A percentile compares a stretch with the other conserved stretches of the same genome.
phyloP scores from a whole-genome alignment of 2,329 filamentous ascomycete species.

The Fusarium sp. region DNA sequence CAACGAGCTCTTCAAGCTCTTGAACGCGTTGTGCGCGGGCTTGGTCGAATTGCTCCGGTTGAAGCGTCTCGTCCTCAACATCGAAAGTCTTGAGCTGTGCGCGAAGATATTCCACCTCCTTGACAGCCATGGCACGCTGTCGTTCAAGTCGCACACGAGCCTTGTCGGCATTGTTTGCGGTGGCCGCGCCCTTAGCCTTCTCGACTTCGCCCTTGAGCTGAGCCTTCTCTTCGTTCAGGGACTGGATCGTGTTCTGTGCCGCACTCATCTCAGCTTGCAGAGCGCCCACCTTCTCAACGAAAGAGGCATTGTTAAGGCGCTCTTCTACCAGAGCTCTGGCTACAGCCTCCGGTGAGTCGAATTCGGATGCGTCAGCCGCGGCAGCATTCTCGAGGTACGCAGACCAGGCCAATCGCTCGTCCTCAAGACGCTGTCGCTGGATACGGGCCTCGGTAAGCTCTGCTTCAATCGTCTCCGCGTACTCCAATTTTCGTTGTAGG shows the following conservation, averaged over 20 bases:
- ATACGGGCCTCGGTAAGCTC: constrained; percentile 83
- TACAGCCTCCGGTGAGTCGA: constrained; percentile 88
- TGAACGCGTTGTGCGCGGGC: constrained; percentile 78
- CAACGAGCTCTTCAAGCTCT: constrained; percentile 86
- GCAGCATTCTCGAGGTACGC: constrained; percentile 80
- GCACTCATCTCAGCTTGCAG: constrained; percentile 82
- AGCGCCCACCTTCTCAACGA: constrained; percentile 83
- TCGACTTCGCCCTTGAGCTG: constrained; percentile 76
- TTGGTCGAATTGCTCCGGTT: constrained; percentile 81
- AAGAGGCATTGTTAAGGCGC: constrained; percentile 79
- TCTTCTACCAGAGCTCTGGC: constrained; percentile 87
- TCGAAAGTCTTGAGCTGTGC: constrained; percentile 92
- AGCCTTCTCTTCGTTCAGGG: constrained; percentile 75
- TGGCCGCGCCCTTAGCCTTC: constrained; percentile 67
- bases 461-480: constrained; percentile 77
- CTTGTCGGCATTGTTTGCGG: constrained; percentile 68
- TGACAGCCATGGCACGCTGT: constrained; percentile 84
- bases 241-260: constrained; percentile 79
- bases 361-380: constrained; percentile 72
- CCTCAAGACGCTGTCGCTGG: constrained; percentile 86
- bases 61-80: constrained; percentile 86
- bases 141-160: constrained; percentile 81
- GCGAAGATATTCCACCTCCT: constrained; percentile 93
- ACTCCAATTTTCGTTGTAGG: constrained; percentile 79
- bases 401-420: constrained; percentile 88